Conservation (phyloP, 495 filamentous ascomycete genomes). For the Lentithecium fluviatile region DNA sequence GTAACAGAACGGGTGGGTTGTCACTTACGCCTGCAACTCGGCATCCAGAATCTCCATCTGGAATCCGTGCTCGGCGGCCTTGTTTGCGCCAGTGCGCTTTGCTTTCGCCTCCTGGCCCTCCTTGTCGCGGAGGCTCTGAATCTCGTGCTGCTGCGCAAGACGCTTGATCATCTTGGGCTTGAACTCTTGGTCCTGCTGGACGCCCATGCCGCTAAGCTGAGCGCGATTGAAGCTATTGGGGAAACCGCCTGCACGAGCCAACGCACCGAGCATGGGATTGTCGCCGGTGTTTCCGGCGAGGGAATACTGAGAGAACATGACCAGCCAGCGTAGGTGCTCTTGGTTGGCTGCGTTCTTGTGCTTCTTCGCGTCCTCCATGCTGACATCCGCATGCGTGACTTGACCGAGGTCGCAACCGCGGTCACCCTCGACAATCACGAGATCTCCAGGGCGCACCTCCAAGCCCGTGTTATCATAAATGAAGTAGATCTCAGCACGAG, state of each 20-base stretch:
- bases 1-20: not conserved
- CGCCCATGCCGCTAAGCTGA: constrained; percentile 13
- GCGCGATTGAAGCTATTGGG: constrained; percentile 10
- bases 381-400: constrained; percentile 80
- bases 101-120: constrained; percentile 97
- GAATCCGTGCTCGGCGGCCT: constrained; percentile 88
- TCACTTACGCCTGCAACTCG: constrained; percentile 93
- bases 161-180: constrained; percentile 97
- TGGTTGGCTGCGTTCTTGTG: constrained; percentile 84
- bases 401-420: constrained; percentile 93
- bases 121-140: constrained; percentile 82
- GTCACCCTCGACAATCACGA: constrained; percentile 97
- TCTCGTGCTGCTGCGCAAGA: constrained; percentile 85
- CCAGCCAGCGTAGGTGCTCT: constrained; percentile 93
- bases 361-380: constrained; percentile 79
- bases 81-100: constrained; percentile 92
- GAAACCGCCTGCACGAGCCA: constrained; percentile 21
- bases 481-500: constrained; percentile 91
- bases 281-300: constrained; percentile 47
- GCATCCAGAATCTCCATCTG: constrained; percentile 99
- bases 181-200: constrained; percentile 54
- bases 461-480: constrained; percentile 93
- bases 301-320: constrained; percentile 84
- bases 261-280: constrained; percentile 23
- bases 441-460: constrained; percentile 81